phyloP scores from a whole-genome alignment of 257 asterid genomes.

The Przewalskia tangutica region DNA sequence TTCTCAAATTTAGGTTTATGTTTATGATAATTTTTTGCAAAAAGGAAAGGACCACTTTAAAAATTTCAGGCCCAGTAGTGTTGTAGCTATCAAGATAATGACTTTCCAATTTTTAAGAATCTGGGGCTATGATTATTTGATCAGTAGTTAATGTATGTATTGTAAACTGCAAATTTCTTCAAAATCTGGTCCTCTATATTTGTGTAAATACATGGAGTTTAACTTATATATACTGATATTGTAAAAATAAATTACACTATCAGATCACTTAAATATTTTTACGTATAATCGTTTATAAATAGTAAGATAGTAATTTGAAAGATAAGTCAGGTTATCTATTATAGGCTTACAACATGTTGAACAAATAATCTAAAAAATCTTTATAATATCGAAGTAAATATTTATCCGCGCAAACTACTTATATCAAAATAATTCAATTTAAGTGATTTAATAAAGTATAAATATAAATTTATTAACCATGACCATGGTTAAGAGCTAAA shows the following conservation, averaged over 20 bases:
- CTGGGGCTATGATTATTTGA: neutral
- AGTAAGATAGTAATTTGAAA: neutral
- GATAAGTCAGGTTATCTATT: neutral
- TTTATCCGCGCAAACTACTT: neutral
- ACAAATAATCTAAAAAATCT: too few relatives aligned
- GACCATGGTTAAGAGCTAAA: too few relatives aligned
- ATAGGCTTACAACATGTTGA: neutral
- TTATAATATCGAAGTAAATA: neutral
- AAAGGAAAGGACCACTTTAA: constrained; percentile 1
- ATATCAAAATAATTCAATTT: neutral
- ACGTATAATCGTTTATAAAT: neutral
- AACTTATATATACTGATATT: neutral
- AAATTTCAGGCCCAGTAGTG: neutral
- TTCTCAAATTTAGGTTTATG: neutral
- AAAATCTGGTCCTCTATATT: neutral
- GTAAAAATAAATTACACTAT: neutral
- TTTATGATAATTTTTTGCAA: neutral
- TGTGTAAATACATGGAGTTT: neutral
- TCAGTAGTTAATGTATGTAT: neutral
- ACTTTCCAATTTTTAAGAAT: constrained; percentile 1
- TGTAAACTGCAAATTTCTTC: neutral
- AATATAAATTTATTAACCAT: neutral
- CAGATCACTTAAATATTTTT: neutral
- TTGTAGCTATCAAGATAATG: constrained; percentile 6
- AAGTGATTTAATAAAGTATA: neutral